These are phyloP conservation scores for Naganishia sp. DNA, from an alignment of 1,284 basidiomycete genomes.

Conservation along the genomic window DNA sequence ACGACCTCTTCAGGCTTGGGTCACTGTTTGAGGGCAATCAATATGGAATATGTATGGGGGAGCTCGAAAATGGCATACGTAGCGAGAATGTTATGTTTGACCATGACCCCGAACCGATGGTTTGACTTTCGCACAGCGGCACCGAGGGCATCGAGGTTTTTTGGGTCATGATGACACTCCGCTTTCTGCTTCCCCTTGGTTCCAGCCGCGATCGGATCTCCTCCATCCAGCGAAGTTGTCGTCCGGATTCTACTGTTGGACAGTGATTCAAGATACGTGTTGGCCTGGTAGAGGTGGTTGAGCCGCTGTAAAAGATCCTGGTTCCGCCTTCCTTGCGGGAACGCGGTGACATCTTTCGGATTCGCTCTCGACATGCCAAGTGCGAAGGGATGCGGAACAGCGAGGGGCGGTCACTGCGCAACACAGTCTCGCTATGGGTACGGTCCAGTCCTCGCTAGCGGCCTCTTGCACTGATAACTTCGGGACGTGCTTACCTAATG, in stretches of 20 bases:
- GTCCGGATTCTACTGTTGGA: conserved; percentile 17
- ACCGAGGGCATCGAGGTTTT: conserved; percentile 6
- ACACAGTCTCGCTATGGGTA: too few species aligned
- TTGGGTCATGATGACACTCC: background rate
- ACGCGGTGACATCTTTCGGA: conserved; percentile 11
- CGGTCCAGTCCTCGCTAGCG: too few species aligned
- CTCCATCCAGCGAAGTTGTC: background rate
- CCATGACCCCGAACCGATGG: conserved; percentile 30
- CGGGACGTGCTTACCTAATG: too few species aligned
- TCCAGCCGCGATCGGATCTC: background rate
- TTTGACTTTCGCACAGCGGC: conserved; percentile 16
- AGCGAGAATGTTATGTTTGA: conserved; percentile 32
- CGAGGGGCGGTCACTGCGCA: too few species aligned
- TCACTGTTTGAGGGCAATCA: conserved; percentile 24
- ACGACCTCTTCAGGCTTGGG: conserved; percentile 34
- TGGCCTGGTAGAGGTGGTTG: conserved; percentile 36
- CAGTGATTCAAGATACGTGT: conserved; percentile 30
- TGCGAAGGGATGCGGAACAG: too few species aligned
- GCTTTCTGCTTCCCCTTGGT: background rate
- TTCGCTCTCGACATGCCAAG: background rate
- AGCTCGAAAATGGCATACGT: conserved; percentile 23
- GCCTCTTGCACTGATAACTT: too few species aligned
- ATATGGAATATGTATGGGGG: background rate
- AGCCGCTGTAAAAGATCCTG: conserved; percentile 37
- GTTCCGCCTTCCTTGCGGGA: conserved; percentile 29